phyloP scores from a whole-genome alignment of 164 flowering plant species.

The Aristolochia fimbriata region DNA sequence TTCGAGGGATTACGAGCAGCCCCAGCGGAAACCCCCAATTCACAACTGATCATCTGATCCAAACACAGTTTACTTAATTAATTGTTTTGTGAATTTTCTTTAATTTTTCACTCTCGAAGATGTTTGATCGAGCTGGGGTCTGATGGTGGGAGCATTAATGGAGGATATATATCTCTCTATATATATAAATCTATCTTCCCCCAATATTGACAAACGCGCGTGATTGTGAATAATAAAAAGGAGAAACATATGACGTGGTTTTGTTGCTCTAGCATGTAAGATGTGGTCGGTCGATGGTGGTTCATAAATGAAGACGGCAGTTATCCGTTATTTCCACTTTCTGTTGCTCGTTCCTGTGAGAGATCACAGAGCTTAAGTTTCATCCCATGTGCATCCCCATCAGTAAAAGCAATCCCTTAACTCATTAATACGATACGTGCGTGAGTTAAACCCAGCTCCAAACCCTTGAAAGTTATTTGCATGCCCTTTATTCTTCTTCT shows the following conservation, averaged over 20 bases:
- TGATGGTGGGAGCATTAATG: not conserved
- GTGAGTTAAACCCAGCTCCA: too few relatives aligned
- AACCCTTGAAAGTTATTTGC: too few relatives aligned
- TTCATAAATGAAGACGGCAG: constrained; percentile 19
- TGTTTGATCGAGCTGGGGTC: not conserved
- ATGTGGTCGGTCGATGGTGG: constrained; percentile 22
- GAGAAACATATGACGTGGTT: constrained; percentile 9
- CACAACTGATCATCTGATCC: constrained; percentile 5
- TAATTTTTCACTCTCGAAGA: not conserved
- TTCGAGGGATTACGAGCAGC: constrained; percentile 9
- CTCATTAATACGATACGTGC: too few relatives aligned
- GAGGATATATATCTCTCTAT: too few relatives aligned
- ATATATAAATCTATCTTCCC: too few relatives aligned
- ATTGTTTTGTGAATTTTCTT: not conserved
- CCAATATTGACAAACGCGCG: not conserved
- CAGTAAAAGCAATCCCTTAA: too few relatives aligned
- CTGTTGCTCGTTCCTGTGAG: constrained; percentile 1
- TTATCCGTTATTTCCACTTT: constrained; percentile 11
- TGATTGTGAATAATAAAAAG: constrained; percentile 7
- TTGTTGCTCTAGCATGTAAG: constrained; percentile 8
- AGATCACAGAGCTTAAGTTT: too few relatives aligned
- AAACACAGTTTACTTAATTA: too few relatives aligned
- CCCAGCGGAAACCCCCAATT: constrained; percentile 9
- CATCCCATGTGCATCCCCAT: too few relatives aligned
- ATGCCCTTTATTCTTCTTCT: too few relatives aligned